Percentiles rank a stretch among this genome's conserved stretches.
Evolutionary conservation across 2,329 filamentous ascomycete species (phyloP).

Genomic region (Coniochaeta prunicola): DNA sequence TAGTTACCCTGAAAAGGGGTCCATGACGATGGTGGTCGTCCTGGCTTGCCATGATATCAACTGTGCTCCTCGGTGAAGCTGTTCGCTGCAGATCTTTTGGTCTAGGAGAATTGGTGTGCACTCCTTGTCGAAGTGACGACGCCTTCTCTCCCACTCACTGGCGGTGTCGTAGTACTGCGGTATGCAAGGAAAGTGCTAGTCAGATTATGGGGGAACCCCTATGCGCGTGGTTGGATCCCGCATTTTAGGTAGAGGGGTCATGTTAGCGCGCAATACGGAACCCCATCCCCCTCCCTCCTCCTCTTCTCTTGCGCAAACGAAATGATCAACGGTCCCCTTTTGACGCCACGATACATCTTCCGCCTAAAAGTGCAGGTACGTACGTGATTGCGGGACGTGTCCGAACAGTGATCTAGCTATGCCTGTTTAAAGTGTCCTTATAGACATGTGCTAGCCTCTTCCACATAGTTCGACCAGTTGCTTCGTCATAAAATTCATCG

Average conservation of each 20-base stretch:
- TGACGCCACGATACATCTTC: background rate
- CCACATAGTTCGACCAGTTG: background rate
- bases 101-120: background rate
- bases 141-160: background rate
- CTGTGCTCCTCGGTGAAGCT: background rate
- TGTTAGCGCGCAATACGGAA: background rate
- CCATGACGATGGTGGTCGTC: background rate
- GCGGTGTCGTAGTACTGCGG: background rate
- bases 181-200: background rate
- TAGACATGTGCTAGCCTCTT: background rate
- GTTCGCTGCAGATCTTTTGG: background rate
- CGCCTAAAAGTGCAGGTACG: background rate
- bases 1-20: background rate
- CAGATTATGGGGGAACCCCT: background rate
- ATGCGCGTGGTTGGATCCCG: background rate
- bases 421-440: background rate
- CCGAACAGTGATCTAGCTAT: background rate
- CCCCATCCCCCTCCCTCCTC: background rate
- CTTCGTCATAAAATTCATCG: too few relatives aligned
- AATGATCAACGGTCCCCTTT: background rate
- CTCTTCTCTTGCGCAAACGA: background rate
- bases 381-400: background rate
- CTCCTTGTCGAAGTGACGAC: background rate
- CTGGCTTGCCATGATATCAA: background rate
- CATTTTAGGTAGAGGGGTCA: background rate